Conservation (phyloP, 2,329 filamentous ascomycete species). For the Aspergillus novoparasiticus region DNA sequence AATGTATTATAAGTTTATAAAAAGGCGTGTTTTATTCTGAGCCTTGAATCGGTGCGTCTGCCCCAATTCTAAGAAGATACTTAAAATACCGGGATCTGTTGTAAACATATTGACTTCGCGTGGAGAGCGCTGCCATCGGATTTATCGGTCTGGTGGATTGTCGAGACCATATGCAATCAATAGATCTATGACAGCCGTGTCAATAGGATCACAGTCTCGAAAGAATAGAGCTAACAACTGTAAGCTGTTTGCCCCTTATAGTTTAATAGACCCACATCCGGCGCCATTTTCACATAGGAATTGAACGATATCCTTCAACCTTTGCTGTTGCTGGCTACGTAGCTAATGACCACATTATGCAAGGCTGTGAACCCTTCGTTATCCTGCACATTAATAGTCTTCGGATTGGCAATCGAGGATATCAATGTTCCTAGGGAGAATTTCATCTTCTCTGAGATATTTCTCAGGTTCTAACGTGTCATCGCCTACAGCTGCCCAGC, state of each 20-base stretch:
- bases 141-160: not conserved
- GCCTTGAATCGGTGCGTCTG: not conserved
- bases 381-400: not conserved
- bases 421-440: not conserved
- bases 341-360: not conserved
- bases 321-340: not conserved
- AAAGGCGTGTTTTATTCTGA: not conserved
- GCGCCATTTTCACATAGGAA: not conserved
- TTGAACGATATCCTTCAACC: not conserved
- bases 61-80: not conserved
- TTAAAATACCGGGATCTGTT: accelerated
- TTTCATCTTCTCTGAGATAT: not conserved
- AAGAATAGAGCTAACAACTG: not conserved
- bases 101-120: not conserved
- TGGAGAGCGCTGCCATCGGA: not conserved
- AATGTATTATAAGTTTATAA: not conserved
- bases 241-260: not conserved
- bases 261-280: not conserved
- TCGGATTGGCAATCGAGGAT: not conserved
- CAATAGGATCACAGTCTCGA: not conserved
- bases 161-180: not conserved
- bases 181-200: not conserved
- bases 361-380: not conserved
- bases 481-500: constrained; percentile 7
- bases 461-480: not conserved